phyloP scores from a whole-genome alignment of 495 filamentous ascomycete genomes.

The Annulohypoxylon nitens region DNA sequence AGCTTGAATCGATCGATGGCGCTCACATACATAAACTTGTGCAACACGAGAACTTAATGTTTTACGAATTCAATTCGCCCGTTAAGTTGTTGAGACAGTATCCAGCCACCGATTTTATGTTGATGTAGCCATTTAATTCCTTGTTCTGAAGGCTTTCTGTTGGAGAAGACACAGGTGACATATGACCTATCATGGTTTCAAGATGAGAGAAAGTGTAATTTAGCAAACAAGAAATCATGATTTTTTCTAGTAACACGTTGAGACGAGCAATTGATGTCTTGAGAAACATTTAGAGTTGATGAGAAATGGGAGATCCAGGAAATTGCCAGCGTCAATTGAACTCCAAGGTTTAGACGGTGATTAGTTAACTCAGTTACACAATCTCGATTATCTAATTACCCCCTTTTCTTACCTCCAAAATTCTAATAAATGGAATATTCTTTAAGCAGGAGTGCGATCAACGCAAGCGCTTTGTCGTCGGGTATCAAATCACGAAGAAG shows the following conservation, averaged over 20 bases:
- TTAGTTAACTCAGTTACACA: too few species aligned
- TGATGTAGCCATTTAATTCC: neutral
- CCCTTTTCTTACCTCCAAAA: too few species aligned
- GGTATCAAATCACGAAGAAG: too few species aligned
- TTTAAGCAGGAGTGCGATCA: too few species aligned
- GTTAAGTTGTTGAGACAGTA: neutral
- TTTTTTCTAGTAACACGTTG: neutral
- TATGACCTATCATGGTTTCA: too few species aligned
- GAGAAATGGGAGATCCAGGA: neutral
- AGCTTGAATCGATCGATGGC: constrained; percentile 10
- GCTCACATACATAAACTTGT: constrained; percentile 1
- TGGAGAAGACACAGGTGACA: neutral
- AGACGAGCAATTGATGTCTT: neutral
- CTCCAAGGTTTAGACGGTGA: too few species aligned
- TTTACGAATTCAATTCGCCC: neutral
- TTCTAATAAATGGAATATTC: too few species aligned
- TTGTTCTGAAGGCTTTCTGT: neutral
- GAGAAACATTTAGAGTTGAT: neutral
- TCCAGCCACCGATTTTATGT: neutral
- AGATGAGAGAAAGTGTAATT: too few species aligned
- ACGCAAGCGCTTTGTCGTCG: too few species aligned
- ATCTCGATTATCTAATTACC: too few species aligned
- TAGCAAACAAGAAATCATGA: neutral
- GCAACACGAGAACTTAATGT: neutral
- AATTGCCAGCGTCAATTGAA: neutral